Conservation (phyloP, 2,329 filamentous ascomycete genomes). For the Diaporthe aspalathi region DNA sequence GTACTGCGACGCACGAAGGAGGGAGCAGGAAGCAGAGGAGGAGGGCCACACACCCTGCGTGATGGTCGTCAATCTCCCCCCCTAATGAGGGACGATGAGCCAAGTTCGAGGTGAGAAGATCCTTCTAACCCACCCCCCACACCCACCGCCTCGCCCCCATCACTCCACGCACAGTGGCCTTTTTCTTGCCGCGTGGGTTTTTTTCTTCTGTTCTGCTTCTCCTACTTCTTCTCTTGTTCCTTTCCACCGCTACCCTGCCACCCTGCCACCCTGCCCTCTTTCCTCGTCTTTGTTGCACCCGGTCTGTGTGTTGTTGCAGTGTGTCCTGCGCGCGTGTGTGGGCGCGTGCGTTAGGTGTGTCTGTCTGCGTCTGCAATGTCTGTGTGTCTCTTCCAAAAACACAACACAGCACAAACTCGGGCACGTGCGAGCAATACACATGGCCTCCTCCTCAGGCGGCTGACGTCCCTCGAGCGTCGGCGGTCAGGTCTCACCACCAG, state of each 20-base stretch:
- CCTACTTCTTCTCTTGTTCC: not conserved
- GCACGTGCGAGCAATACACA: no score
- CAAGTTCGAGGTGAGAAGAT: constrained; percentile 32
- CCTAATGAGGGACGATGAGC: constrained; percentile 33
- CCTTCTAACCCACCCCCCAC: constrained; percentile 19
- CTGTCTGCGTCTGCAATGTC: not conserved
- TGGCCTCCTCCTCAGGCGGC: no score
- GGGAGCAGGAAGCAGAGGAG: not conserved
- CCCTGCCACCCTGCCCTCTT: not conserved
- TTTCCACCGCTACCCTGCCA: no score
- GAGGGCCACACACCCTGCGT: not conserved
- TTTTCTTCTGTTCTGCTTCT: no score
- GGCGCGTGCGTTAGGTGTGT: no score
- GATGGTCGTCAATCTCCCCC: constrained; percentile 37
- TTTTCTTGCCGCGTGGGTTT: not conserved
- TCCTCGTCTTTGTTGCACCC: not conserved
- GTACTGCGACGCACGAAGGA: not conserved
- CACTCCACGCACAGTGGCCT: constrained; percentile 11
- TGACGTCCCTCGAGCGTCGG: not conserved
- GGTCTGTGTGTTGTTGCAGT: not conserved
- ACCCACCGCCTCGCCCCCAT: constrained; percentile 25
- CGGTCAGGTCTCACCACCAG: not conserved
- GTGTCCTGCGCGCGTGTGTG: not conserved
- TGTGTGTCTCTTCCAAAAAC: not conserved
- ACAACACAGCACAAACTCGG: no score